Evolutionary conservation across 768 basidiomycete genomes (phyloP), one percentile per base, ranked within the genome.

Genomic region (Lactarius indigo): DNA sequence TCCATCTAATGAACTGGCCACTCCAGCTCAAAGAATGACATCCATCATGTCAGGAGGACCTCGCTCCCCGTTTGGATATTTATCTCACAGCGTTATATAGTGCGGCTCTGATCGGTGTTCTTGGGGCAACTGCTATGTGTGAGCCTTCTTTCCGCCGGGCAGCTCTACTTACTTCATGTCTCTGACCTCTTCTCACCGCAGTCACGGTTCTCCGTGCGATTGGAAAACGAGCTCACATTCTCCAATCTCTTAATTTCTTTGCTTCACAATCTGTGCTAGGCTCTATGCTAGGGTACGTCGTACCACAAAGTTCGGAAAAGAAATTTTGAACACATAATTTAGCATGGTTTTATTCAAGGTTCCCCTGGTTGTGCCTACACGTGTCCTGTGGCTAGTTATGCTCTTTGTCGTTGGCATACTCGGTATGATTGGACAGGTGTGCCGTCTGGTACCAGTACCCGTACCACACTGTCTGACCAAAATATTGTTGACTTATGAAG

Each of bases 191-290:
- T 39, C 10, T 33, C n/a, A 5, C 17, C 33, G 12, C 62, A 85
- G 85, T 82, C 66, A 80, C 81, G 0, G 75, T 79, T 3, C 82
- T 88, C 31, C 84, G 91, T 10, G 84, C 84, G 0, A 90, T 94
- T 42, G 92, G 93, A 0, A 87, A 83, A 65, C 82, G 88, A 5
- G 92, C 91, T 1, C 88, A 90, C 70, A 80, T 92, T 0, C 75
- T 93, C 64, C 92, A 96, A 73, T 80, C 84, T 2, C 80, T 94
- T 71, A 76, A 81, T 0, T 91, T 84, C 63, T 94, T 90, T 74
- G 85, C 88, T 1, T 74, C 81, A 10, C 79, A 83, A 68, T 87
- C 84, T 61, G 81, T 87, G 0, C 69, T 82, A 26, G 76, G 76
- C 3, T 79, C 77, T 2, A 71, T 75, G 8, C 31, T 79, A 61